phyloP scores from a whole-genome alignment of 1,284 basidiomycete genomes.

The Heliocybe sulcata region DNA sequence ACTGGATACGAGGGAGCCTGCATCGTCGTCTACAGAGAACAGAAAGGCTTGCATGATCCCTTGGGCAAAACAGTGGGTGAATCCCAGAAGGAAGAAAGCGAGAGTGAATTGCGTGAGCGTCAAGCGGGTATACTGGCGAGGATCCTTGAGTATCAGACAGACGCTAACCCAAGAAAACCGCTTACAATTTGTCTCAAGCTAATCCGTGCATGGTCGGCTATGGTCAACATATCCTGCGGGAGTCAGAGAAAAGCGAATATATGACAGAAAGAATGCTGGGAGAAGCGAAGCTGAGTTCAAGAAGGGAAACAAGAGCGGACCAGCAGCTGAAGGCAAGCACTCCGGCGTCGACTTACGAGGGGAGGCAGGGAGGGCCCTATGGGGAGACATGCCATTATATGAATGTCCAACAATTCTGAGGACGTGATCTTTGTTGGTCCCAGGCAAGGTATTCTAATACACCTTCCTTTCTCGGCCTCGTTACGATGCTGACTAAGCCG shows the following conservation, averaged over 20 bases:
- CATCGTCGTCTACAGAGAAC: conserved; percentile 36
- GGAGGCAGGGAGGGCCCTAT: neutral
- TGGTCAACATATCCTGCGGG: neutral
- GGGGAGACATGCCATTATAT: neutral
- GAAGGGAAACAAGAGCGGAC: neutral
- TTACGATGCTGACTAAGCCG: neutral
- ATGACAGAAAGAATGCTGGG: neutral
- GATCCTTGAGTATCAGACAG: too few relatives aligned
- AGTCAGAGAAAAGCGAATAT: neutral
- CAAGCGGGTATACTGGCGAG: conserved; percentile 23
- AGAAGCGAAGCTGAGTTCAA: neutral
- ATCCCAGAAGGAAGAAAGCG: conserved; percentile 37
- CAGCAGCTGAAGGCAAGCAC: neutral
- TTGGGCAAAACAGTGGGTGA: conserved; percentile 25
- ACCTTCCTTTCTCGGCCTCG: neutral
- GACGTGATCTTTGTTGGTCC: neutral
- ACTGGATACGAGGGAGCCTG: conserved; percentile 26
- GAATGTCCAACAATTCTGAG: neutral
- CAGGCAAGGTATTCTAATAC: neutral
- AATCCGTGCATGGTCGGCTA: neutral
- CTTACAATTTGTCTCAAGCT: neutral
- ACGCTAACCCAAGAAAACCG: neutral
- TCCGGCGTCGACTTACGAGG: neutral
- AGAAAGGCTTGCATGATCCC: conserved; percentile 40
- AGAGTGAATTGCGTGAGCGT: conserved; percentile 28